These are phyloP conservation scores for Chytridium lagenaria DNA, from an alignment of 371 early-diverging fungal species.

Conservation along the genomic window DNA sequence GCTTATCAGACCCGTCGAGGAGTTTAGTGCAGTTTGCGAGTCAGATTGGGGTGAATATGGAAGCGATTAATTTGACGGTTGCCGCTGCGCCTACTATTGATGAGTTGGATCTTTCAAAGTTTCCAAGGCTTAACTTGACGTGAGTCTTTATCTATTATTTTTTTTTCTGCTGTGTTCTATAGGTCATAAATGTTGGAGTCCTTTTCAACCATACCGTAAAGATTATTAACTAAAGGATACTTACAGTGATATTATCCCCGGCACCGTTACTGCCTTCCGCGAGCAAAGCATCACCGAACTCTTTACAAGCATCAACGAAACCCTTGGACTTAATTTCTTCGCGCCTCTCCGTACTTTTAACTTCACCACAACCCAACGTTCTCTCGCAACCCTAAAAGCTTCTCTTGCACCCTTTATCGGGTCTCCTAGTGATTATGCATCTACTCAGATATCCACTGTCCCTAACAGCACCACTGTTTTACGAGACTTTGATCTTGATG, in stretches of 20 bases:
- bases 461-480: background rate
- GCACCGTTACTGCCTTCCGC: background rate
- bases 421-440: background rate
- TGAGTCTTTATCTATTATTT: background rate
- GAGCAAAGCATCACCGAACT: background rate
- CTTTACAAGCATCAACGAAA: background rate
- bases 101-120: background rate
- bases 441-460: no score
- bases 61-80: background rate
- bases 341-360: background rate
- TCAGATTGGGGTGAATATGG: background rate
- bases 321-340: slow-evolving; percentile 4
- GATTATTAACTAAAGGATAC: background rate
- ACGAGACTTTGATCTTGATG: background rate
- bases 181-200: no score
- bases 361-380: background rate
- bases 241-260: background rate
- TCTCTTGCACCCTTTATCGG: background rate
- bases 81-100: slow-evolving; percentile 7
- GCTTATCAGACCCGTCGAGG: background rate
- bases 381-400: background rate
- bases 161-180: background rate
- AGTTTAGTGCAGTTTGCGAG: background rate
- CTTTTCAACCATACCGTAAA: no score
- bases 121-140: background rate